Evolutionary conservation across 208 protist species (phyloP).

Genomic region (Naegleria lovaniensis): DNA sequence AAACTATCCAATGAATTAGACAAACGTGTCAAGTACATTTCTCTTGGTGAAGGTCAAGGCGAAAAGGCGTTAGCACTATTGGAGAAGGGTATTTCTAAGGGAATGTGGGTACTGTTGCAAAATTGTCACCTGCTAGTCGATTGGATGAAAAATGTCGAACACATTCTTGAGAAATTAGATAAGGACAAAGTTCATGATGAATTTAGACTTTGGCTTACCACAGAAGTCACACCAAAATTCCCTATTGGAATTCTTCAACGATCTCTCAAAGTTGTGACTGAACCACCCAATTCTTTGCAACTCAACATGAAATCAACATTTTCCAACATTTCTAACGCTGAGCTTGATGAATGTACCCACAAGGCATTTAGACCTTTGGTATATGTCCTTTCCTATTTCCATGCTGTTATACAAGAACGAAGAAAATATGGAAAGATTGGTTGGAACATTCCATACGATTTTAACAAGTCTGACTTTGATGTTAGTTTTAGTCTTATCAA

Average conservation of each 20-base stretch:
- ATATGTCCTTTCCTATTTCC: constrained; percentile 96
- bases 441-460: constrained; percentile 99
- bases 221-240: constrained; percentile 93
- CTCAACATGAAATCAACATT: constrained; percentile 97
- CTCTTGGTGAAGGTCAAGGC: constrained; percentile 95
- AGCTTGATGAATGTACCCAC: constrained; percentile 84
- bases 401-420: constrained; percentile 96
- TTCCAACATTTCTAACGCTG: constrained; percentile 88
- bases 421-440: constrained; percentile 95
- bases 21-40: constrained; percentile 88
- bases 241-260: constrained; percentile 95
- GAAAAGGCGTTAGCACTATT: constrained; percentile 89
- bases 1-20: constrained; percentile 88
- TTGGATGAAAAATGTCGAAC: constrained; percentile 97
- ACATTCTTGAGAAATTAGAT: constrained; percentile 89
- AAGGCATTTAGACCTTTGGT: constrained; percentile 91
- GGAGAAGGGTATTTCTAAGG: constrained; percentile 81
- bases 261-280: constrained; percentile 95
- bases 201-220: constrained; percentile 97
- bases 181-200: constrained; percentile 85
- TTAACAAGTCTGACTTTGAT: constrained; percentile 97
- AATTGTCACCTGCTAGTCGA: constrained; percentile 96
- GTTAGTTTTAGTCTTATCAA: constrained; percentile 89
- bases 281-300: constrained; percentile 96
- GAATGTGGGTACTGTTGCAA: constrained; percentile 97